phyloP scores from a whole-genome alignment of 495 filamentous ascomycete species.

The Aspergillus bridgeri region DNA sequence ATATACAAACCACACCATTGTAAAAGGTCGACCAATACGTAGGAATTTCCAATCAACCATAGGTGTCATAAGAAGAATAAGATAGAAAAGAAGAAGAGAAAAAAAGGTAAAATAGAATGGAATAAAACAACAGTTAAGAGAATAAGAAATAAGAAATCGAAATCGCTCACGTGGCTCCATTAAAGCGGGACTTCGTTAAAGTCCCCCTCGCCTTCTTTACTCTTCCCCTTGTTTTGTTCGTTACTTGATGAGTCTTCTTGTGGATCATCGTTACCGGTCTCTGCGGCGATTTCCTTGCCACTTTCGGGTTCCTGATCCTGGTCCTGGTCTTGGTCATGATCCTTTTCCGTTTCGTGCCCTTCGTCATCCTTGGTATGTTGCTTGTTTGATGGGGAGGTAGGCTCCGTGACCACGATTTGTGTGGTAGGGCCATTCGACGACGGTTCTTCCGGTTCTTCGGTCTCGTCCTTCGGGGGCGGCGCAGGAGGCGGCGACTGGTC shows the following conservation, averaged over 20 bases:
- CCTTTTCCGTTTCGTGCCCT: slow-evolving; percentile 6
- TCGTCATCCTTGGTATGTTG: slow-evolving; percentile 25
- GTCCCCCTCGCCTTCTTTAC: slow-evolving; percentile 36
- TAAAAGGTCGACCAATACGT: neutral
- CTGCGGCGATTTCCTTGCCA: slow-evolving; percentile 13
- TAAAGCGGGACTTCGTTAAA: slow-evolving; percentile 44
- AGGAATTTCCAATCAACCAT: neutral
- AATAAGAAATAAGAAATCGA: slow-evolving; percentile 7
- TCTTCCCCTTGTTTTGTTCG: slow-evolving; percentile 26
- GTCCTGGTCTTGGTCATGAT: slow-evolving; percentile 5
- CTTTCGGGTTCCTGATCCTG: slow-evolving; percentile 8
- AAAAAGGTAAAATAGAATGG: neutral
- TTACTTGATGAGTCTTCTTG: slow-evolving; percentile 18
- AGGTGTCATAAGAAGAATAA: neutral
- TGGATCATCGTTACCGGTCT: slow-evolving; percentile 20
- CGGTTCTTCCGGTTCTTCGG: slow-evolving; percentile 9
- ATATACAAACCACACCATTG: neutral
- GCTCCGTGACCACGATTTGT: slow-evolving; percentile 23
- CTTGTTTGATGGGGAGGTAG: neutral
- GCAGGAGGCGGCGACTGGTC: slow-evolving; percentile 27
- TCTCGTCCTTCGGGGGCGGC: slow-evolving; percentile 39
- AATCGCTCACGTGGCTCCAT: slow-evolving; percentile 12
- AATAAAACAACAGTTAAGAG: neutral
- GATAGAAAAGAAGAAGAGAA: neutral
- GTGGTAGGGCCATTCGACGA: slow-evolving; percentile 14